Evolutionary conservation across 2,329 filamentous ascomycete species (phyloP), one percentile per base, ranked within the genome.

Genomic region (Golovinomyces cichoracearum): DNA sequence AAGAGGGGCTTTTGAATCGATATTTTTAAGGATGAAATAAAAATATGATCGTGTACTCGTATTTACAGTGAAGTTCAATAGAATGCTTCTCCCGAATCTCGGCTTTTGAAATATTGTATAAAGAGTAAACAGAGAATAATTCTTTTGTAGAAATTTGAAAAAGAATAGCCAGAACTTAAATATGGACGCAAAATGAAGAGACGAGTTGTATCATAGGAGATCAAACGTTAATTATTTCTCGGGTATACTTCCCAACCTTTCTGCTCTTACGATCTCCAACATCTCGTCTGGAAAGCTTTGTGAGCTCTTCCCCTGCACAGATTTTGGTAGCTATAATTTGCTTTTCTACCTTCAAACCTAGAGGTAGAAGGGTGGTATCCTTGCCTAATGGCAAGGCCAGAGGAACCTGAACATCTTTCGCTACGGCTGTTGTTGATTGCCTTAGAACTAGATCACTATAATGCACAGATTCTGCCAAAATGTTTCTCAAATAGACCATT

Each of bases 181-280:
- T 3, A 33, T 15, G n/a, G 31, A 15, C 6, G n/a, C 13, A 33
- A 15, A 33, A 3, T n/a, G 31, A 15, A 33, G 13, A 1, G 13
- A 33, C n/a, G 31, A 33, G 31, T 23, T 17, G 21, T 19, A 29
- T 31, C 25, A 29, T 65, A 69, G 25, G 21, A 3, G 10, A 22
- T 65, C 69, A 83, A 57, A 84, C 66, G 48, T 71, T 63, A 56
- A 93, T 76, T 63, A 76, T 74, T 65, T 93, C 84, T 54, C 88
- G 71, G 44, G 81, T 83, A 65, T 94, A 93, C 55, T 78, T 75
- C 49, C 80, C 81, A 52, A 86, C 79, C 60, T 78, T 78, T 65
- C 82, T 80, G 60, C 80, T 83, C 59, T 80, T 74, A 61, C 92
- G 64, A 63, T 81, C 75, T 17, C 81, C 83, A 50, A 78, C 76